These are phyloP conservation scores for Pythium folliculosum DNA, from an alignment of 352 stramenopile species.

Conservation along the genomic window DNA sequence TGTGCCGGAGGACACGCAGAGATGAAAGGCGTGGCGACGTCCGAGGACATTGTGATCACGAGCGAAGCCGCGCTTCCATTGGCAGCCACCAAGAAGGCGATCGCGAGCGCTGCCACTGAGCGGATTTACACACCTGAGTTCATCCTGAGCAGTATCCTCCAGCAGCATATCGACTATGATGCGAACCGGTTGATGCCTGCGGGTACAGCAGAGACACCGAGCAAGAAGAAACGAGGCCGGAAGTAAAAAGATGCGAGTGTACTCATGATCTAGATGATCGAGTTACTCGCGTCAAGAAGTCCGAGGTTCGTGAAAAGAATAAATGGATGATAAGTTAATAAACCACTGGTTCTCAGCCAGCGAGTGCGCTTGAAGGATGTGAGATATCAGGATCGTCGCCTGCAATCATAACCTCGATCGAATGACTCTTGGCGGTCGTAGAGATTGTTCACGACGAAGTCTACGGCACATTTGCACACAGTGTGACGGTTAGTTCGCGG, in stretches of 20 bases:
- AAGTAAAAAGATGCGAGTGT: slow-evolving; percentile 1
- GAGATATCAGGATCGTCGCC: no score
- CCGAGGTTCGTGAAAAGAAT: slow-evolving; percentile 16
- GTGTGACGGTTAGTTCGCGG: no score
- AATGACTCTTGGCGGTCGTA: slow-evolving; percentile 13
- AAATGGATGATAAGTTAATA: slow-evolving; percentile 21
- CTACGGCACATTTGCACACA: not conserved
- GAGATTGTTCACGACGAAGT: not conserved
- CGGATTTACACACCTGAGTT: slow-evolving; percentile 44
- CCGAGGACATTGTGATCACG: slow-evolving; percentile 50
- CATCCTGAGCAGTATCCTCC: slow-evolving; percentile 46
- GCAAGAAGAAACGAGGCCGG: slow-evolving; percentile 25
- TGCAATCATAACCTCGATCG: slow-evolving; percentile 8
- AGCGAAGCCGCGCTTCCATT: slow-evolving; percentile 33
- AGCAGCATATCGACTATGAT: slow-evolving; percentile 42
- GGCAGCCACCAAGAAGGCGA: slow-evolving; percentile 37
- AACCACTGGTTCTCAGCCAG: not conserved
- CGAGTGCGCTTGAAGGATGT: not conserved
- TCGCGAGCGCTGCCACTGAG: slow-evolving; percentile 20
- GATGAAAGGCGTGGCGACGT: slow-evolving; percentile 41
- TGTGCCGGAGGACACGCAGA: slow-evolving; percentile 50
- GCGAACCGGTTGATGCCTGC: slow-evolving; percentile 20
- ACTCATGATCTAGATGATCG: no score
- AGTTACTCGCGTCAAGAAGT: not conserved
- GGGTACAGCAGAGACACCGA: not conserved